Conservation (phyloP, 2,329 filamentous ascomycete genomes). For the Clarireedia hainanense region DNA sequence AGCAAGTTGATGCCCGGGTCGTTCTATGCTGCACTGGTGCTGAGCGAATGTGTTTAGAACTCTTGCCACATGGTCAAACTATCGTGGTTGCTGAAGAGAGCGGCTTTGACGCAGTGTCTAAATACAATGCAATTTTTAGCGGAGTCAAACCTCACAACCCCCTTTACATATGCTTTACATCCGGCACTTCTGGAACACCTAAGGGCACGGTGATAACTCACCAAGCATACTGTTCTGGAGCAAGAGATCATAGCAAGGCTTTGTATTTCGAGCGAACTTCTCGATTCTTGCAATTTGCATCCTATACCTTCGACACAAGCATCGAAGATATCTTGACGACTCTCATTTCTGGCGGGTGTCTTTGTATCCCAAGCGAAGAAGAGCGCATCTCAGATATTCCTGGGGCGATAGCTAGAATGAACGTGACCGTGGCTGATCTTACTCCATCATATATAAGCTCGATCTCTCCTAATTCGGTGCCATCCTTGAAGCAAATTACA, state of each 20-base stretch:
- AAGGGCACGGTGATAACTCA: slow-evolving; percentile 27
- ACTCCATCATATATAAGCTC: slow-evolving; percentile 18
- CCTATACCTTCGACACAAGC: slow-evolving; percentile 18
- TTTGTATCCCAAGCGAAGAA: slow-evolving; percentile 19
- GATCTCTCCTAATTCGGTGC: not conserved
- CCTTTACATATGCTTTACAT: slow-evolving; percentile 38
- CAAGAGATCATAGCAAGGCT: slow-evolving; percentile 23
- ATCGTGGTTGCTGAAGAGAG: not conserved
- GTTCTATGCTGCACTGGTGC: slow-evolving; percentile 9
- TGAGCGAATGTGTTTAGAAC: not conserved
- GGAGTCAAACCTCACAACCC: slow-evolving; percentile 2
- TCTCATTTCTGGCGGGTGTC: slow-evolving; percentile 14
- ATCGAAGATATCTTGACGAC: slow-evolving; percentile 17
- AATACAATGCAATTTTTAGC: not conserved
- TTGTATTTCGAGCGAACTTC: slow-evolving; percentile 19
- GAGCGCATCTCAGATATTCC: slow-evolving; percentile 27
- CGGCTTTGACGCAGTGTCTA: not conserved
- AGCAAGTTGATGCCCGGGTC: slow-evolving; percentile 3
- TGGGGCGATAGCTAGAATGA: slow-evolving; percentile 20
- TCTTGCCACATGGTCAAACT: not conserved
- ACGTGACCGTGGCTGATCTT: slow-evolving; percentile 18
- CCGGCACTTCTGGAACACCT: slow-evolving; percentile 35
- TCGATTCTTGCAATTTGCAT: slow-evolving; percentile 16
- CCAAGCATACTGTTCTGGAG: slow-evolving; percentile 2
- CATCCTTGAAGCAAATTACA: not conserved